Base-by-base conservation (phyloP, 2,329 filamentous ascomycete genomes). In the Penicillium occitanis region DNA sequence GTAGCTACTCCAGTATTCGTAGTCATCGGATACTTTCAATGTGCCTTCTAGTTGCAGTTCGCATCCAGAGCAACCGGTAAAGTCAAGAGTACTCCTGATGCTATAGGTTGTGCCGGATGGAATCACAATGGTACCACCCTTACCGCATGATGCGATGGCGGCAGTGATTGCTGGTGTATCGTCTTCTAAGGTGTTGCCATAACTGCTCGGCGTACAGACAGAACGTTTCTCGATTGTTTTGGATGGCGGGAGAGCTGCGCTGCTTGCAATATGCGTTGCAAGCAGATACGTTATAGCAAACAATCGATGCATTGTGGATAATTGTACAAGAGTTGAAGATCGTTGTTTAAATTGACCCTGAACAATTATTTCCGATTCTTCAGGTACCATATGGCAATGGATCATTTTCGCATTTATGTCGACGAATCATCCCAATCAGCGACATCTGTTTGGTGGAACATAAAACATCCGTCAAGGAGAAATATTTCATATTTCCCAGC, bases 1-100 rank as follows among this genome's bases (percentile, higher is more conserved):
- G 61, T 76, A 75, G 17, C 77, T 78, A 28, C 76, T 72, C 82
- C 82, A 84, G 66, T 79, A 80, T 37, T 74, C 70, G 6, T 78
- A 77, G 57, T 80, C 72, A 1, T 75, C 72, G 1, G 77, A 74
- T 3, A 78, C 77, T 63, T 78, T 78, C 4, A 84, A 69, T 0
- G 76, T 73, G 0, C 82, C 82, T 65, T 84, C 80, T 5, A 84
- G 72, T 66, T 83, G 79, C 58, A 84, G 74, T 51, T 80, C 79
- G 68, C 82, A 84, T n/a, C 73, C 74, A 3, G 68, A 69, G 70
- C 82, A 83, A 1, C 77, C 78, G 1, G 74, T 72, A 44, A 83
- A 80, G 53, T 79, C 74, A 10, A 84, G 71, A 0, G 76, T 75
- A n/a, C 78, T 80, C 65, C 79, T 79, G 33, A 84, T 71, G 65